Evolutionary conservation across 2,329 filamentous ascomycete genomes (phyloP).

Genomic region (Hypoxylon sp.): DNA sequence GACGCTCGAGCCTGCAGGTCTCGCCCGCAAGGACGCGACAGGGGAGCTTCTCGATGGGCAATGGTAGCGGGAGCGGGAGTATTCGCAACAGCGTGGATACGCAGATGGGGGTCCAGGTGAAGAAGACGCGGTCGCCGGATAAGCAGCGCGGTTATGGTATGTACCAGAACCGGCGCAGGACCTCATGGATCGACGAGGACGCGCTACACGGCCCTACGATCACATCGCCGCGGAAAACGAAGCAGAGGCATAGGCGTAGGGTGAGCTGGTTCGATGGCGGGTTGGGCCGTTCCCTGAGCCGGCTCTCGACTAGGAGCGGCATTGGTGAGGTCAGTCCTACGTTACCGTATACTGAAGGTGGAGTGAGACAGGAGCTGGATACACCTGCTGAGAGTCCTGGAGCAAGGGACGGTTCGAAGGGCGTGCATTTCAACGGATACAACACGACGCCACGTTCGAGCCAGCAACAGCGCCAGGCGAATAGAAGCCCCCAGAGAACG

Average conservation of each 20-base stretch:
- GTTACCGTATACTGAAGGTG: conserved; percentile 45
- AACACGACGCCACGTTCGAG: conserved; percentile 10
- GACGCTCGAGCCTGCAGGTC: conserved; percentile 42
- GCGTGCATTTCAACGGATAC: conserved; percentile 7
- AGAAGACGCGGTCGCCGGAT: conserved; percentile 41
- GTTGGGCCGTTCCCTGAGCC: conserved; percentile 44
- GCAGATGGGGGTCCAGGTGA: conserved; percentile 7
- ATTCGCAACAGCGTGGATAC: conserved; percentile 28
- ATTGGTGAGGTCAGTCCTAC: conserved; percentile 48
- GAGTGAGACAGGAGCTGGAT: conserved; percentile 3
- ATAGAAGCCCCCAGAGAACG: conserved; percentile 32
- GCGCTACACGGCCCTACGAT: conserved; percentile 62
- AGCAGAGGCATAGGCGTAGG: conserved; percentile 29
- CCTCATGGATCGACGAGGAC: conserved; percentile 65
- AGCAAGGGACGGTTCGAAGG: not conserved
- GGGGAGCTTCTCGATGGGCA: conserved; percentile 32
- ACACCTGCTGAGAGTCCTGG: conserved; percentile 5
- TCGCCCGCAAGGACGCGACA: conserved; percentile 45
- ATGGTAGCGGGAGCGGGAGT: conserved; percentile 12
- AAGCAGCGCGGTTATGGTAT: conserved; percentile 47
- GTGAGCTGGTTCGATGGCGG: conserved; percentile 44
- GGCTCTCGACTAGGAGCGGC: conserved; percentile 44
- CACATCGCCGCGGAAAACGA: conserved; percentile 46
- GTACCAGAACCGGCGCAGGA: conserved; percentile 48
- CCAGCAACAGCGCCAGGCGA: conserved; percentile 31